phyloP scores from a whole-genome alignment of 2,329 filamentous ascomycete species.

The Fusarium robinianum region DNA sequence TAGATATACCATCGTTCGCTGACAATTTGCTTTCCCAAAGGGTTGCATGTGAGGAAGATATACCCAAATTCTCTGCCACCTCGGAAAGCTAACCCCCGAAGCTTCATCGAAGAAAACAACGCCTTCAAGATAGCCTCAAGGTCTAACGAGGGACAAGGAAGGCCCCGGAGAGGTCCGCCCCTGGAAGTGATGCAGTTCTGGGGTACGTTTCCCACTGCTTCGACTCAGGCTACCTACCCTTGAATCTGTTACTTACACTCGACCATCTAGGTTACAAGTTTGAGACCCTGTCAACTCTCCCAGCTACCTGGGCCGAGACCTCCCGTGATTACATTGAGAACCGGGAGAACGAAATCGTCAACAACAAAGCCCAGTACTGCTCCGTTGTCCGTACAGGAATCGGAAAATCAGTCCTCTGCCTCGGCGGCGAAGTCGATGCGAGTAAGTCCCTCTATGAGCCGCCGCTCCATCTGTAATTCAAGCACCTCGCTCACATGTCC shows the following conservation, averaged over 20 bases:
- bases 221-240: background rate
- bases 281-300: conserved; percentile 80
- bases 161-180: conserved; percentile 50
- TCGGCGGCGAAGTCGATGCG: conserved; percentile 93
- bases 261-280: conserved; percentile 83
- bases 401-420: conserved; percentile 71
- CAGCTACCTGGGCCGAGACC: conserved; percentile 73
- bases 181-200: conserved; percentile 90
- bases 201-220: conserved; percentile 58
- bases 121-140: conserved; percentile 68
- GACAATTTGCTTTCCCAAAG: conserved; percentile 41
- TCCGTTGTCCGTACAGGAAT: conserved; percentile 90
- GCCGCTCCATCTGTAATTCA: background rate
- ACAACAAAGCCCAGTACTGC: conserved; percentile 94
- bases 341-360: conserved; percentile 72
- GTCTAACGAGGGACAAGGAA: conserved; percentile 53
- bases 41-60: conserved; percentile 57
- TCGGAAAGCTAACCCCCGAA: conserved; percentile 42
- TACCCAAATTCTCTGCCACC: background rate
- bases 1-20: conserved; percentile 2
- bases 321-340: conserved; percentile 77
- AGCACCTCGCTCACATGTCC: no score
- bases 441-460: conserved; percentile 54
- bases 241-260: background rate
- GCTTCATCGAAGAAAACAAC: conserved; percentile 93